Base-by-base conservation (phyloP, 2,329 filamentous ascomycete species). In the Aspergillus sp. region DNA sequence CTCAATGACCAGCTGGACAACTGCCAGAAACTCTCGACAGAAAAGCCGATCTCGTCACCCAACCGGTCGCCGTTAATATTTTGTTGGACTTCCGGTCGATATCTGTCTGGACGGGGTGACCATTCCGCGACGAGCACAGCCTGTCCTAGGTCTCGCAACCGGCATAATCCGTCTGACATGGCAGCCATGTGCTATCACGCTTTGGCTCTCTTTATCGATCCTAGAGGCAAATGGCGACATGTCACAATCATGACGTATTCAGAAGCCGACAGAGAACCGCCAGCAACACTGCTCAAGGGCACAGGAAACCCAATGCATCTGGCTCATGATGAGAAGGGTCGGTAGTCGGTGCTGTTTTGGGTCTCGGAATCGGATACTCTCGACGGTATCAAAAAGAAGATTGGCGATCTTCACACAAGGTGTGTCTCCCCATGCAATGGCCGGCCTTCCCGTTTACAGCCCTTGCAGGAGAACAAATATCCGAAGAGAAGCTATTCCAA, bases 401-500 rank as follows among this genome's bases (percentile, higher is more conserved):
- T 29, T 29, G 15, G 27, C 27, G 2, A 29, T 29, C 27, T 29
- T 15, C 14, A 15, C 13, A 7, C 27, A 29, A 16, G 27, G 27
- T 29, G 8, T 15, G 8, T 11, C 16, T 5, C 19, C n/a, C 19
- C 19, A 22, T 16, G 15, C 14, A 16, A 7, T 16, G 14, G 10
- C 16, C 27, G n/a, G n/a, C n/a, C n/a, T n/a, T n/a, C 11, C 16
- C 16, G 14, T 20, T 12, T 12, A 31, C 13, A 15, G 5, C 15
- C 5, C 19, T 22, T 29, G 2, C 19, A 37, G 35, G 35, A 6
- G 28, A 32, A 30, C 17, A 15, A 7, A 19, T 31, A n/a, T 11
- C 19, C 15, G 17, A 24, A 6, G 19, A 40, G 10, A 20, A 54
- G 8, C 8, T 54, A 8, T 53, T 49, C 32, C 35, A 31, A 4